These are phyloP conservation scores for Clonostachys solani DNA, from an alignment of 2,329 filamentous ascomycete species.

Conservation along the genomic window DNA sequence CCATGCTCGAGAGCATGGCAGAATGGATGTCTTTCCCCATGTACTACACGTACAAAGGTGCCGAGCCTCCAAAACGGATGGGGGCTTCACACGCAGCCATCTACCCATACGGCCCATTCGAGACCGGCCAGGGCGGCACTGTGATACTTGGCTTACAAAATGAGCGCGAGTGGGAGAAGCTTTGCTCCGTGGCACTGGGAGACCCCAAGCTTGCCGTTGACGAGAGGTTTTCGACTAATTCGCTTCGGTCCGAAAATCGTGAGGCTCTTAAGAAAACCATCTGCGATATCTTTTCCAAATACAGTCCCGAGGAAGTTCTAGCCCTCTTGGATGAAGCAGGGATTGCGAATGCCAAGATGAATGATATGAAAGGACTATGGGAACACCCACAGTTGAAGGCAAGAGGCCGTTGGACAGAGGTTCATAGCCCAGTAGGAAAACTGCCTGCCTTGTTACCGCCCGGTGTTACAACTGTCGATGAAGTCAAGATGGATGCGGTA, in stretches of 20 bases:
- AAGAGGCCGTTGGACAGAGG: constrained; percentile 43
- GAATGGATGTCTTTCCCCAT: constrained; percentile 57
- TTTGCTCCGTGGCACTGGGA: constrained; percentile 40
- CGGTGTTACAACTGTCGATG: constrained; percentile 21
- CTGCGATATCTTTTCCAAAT: constrained; percentile 27
- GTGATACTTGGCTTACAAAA: constrained; percentile 57
- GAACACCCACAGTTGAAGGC: constrained; percentile 46
- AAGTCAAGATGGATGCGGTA: constrained; percentile 35
- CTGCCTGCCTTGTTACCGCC: constrained; percentile 46
- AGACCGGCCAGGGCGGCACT: constrained; percentile 36
- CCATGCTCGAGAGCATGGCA: constrained; percentile 53
- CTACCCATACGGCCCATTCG: constrained; percentile 53
- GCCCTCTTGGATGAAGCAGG: constrained; percentile 36
- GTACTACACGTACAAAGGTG: constrained; percentile 45
- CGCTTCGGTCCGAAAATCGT: constrained; percentile 38
- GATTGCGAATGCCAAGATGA: constrained; percentile 52
- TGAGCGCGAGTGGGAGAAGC: constrained; percentile 48
- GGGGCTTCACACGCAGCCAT: constrained; percentile 50
- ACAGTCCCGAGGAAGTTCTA: constrained; percentile 33
- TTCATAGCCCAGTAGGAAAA: constrained; percentile 38
- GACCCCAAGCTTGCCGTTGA: constrained; percentile 35
- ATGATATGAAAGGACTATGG: constrained; percentile 51
- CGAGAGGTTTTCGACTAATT: constrained; percentile 40
- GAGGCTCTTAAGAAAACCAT: constrained; percentile 40
- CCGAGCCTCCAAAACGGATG: constrained; percentile 32